phyloP scores from a whole-genome alignment of 495 filamentous ascomycete genomes.

The Daldinia decipiens region DNA sequence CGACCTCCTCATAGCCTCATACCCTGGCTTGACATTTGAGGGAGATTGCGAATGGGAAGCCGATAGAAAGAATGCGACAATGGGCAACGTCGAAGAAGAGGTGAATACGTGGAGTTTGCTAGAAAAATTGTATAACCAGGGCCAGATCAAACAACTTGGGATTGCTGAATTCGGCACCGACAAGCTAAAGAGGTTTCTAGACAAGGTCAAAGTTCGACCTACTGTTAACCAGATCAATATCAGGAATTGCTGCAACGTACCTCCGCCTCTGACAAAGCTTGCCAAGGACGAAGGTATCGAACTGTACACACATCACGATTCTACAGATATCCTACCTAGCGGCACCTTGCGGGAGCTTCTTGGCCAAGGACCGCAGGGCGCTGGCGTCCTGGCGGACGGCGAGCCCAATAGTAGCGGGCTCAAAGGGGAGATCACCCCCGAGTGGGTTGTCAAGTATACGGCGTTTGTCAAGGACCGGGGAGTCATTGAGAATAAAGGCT shows the following conservation, averaged over 20 bases:
- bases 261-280: slow-evolving; percentile 83
- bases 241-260: slow-evolving; percentile 95
- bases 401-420: slow-evolving; percentile 61
- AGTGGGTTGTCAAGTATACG: slow-evolving; percentile 98
- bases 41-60: slow-evolving; percentile 87
- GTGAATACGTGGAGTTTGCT: slow-evolving; percentile 73
- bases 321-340: slow-evolving; percentile 85
- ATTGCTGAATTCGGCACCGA: slow-evolving; percentile 91
- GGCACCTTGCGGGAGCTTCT: slow-evolving; percentile 86
- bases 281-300: slow-evolving; percentile 88
- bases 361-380: slow-evolving; percentile 71
- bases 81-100: slow-evolving; percentile 73
- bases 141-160: slow-evolving; percentile 77
- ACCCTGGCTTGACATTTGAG: slow-evolving; percentile 93
- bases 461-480: slow-evolving; percentile 96
- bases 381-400: slow-evolving; percentile 70
- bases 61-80: slow-evolving; percentile 67
- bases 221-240: slow-evolving; percentile 96
- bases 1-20: slow-evolving; percentile 91
- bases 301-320: slow-evolving; percentile 93
- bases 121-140: slow-evolving; percentile 76
- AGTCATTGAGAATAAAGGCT: slow-evolving; percentile 98
- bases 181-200: slow-evolving; percentile 69
- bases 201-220: slow-evolving; percentile 74
- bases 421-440: slow-evolving; percentile 79